A percentile compares a stretch with the other conserved stretches of the same genome.
Evolutionary conservation across 2,329 filamentous ascomycete species (phyloP).

Genomic region (Elsinoe fawcettii): DNA sequence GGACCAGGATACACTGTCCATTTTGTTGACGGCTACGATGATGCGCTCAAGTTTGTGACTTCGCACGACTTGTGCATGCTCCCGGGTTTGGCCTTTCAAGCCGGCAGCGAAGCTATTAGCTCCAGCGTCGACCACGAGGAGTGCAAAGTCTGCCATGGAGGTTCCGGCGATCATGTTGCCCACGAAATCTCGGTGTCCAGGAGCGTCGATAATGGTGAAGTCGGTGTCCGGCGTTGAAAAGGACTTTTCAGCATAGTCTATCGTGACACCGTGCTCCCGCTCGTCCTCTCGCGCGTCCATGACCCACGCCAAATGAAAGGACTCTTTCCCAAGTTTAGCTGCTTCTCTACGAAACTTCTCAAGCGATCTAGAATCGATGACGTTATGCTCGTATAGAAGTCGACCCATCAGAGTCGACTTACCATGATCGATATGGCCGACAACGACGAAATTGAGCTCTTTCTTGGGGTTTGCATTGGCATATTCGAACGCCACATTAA

Average conservation of each 20-base stretch:
- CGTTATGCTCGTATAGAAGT: conserved; percentile 79
- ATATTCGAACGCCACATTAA: conserved; percentile 76
- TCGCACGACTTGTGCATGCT: conserved; percentile 81
- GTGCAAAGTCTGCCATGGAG: conserved; percentile 89
- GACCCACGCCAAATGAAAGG: conserved; percentile 95
- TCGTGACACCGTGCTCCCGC: conserved; percentile 81
- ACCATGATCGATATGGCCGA: conserved; percentile 92
- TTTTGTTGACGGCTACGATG: conserved; percentile 90
- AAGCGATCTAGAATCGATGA: conserved; percentile 79
- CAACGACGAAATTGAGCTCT: conserved; percentile 39
- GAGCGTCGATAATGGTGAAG: conserved; percentile 93
- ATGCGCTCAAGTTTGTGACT: conserved; percentile 85
- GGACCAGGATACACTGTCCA: conserved; percentile 81
- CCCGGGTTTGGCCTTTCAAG: conserved; percentile 84
- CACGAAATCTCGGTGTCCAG: conserved; percentile 90
- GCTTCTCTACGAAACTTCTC: conserved; percentile 85
- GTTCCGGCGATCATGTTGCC: conserved; percentile 99
- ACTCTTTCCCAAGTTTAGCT: conserved; percentile 84
- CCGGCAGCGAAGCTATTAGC: conserved; percentile 91
- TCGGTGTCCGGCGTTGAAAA: conserved; percentile 82
- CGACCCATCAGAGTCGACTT: conserved; percentile 98
- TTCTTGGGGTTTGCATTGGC: conserved; percentile 68
- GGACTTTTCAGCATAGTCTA: conserved; percentile 90
- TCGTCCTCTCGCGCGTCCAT: conserved; percentile 89
- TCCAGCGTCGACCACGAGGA: conserved; percentile 86